Conservation (phyloP, 2,329 filamentous ascomycete genomes). For the Fusarium albidum region DNA sequence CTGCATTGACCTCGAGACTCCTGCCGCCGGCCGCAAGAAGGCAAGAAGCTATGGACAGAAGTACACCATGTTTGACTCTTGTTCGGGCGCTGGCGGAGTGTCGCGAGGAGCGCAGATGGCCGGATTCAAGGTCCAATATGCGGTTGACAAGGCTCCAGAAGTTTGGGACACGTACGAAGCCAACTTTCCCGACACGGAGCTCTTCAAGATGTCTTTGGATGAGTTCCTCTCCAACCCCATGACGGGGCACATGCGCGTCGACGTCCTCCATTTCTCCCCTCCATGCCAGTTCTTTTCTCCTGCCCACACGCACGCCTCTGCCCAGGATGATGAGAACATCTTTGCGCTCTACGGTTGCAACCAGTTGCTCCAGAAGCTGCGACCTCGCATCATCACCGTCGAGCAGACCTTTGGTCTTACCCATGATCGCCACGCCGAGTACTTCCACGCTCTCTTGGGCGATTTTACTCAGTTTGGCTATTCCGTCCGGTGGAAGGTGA, state of each 20-base stretch:
- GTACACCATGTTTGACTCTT: slow-evolving; percentile 76
- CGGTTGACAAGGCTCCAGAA: slow-evolving; percentile 67
- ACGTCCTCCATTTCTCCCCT: slow-evolving; percentile 78
- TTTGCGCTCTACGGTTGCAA: slow-evolving; percentile 63
- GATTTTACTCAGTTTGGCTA: slow-evolving; percentile 73
- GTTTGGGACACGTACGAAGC: slow-evolving; percentile 65
- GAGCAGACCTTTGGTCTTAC: slow-evolving; percentile 81
- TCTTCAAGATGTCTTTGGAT: slow-evolving; percentile 58
- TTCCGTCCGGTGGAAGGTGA: slow-evolving; percentile 73
- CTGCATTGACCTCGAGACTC: slow-evolving; percentile 38
- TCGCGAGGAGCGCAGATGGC: slow-evolving; percentile 68
- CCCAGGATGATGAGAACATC: slow-evolving; percentile 74
- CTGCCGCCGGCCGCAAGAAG: background rate
- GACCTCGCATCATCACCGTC: slow-evolving; percentile 76
- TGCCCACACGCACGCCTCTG: slow-evolving; percentile 73
- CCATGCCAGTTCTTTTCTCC: slow-evolving; percentile 82
- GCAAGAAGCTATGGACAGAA: slow-evolving; percentile 46
- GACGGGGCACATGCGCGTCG: slow-evolving; percentile 54
- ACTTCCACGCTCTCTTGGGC: slow-evolving; percentile 67
- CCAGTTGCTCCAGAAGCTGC: slow-evolving; percentile 63
- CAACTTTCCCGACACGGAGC: slow-evolving; percentile 63
- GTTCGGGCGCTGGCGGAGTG: slow-evolving; percentile 76
- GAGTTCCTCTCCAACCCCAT: slow-evolving; percentile 55
- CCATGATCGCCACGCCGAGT: slow-evolving; percentile 58
- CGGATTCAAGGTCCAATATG: slow-evolving; percentile 67